phyloP scores from a whole-genome alignment of 257 asterid species.

The Orobanche coerulescens region DNA sequence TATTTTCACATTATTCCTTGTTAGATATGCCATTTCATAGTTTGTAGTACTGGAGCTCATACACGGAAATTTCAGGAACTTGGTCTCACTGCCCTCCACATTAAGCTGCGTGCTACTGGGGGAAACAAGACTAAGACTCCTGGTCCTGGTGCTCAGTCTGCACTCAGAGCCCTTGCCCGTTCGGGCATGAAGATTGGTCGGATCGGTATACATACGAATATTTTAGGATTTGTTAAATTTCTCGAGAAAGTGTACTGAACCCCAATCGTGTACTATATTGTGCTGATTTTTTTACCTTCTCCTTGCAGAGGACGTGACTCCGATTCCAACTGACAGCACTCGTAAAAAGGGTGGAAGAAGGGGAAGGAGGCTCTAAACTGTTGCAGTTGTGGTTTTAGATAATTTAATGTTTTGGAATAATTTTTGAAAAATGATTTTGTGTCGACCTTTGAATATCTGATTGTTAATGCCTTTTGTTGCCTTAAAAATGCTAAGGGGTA shows the following conservation, averaged over 20 bases:
- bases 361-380: slow-evolving; percentile 68
- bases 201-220: slow-evolving; percentile 42
- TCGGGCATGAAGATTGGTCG: slow-evolving; percentile 96
- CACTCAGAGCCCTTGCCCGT: slow-evolving; percentile 91
- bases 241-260: neutral
- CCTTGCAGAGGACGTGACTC: slow-evolving; percentile 80
- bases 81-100: slow-evolving; percentile 80
- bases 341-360: slow-evolving; percentile 92
- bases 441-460: no score
- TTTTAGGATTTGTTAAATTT: neutral
- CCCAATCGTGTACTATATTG: neutral
- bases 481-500: no score
- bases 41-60: neutral
- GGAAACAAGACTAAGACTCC: slow-evolving; percentile 94
- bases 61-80: slow-evolving; percentile 44
- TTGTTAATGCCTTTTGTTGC: no score
- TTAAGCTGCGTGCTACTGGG: slow-evolving; percentile 88
- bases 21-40: neutral
- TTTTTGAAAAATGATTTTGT: no score
- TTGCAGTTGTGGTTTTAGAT: neutral
- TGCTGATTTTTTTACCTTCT: neutral
- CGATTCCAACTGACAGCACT: slow-evolving; percentile 88
- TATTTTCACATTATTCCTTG: neutral
- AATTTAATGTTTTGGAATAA: no score
- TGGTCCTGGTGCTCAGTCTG: slow-evolving; percentile 95